Conservation (phyloP, 2,329 filamentous ascomycete genomes). For the Drechslerella coelobrocha region DNA sequence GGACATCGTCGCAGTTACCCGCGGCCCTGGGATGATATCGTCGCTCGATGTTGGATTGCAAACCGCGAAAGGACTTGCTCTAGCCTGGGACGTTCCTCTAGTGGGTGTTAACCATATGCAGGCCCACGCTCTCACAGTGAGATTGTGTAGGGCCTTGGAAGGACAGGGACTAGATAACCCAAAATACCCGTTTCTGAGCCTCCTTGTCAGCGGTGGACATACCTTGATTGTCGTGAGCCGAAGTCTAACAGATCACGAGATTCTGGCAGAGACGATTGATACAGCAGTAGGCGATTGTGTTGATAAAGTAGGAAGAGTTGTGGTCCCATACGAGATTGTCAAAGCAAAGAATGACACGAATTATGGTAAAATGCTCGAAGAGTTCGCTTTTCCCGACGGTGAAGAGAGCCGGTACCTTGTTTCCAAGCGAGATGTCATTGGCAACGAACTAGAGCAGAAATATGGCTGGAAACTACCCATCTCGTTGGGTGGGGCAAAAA, state of each 20-base stretch:
- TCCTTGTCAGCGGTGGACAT: slow-evolving; percentile 91
- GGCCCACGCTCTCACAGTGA: slow-evolving; percentile 87
- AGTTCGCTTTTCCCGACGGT: slow-evolving; percentile 73
- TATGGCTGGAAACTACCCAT: slow-evolving; percentile 74
- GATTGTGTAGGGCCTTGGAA: slow-evolving; percentile 69
- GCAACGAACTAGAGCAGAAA: slow-evolving; percentile 56
- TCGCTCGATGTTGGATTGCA: slow-evolving; percentile 80
- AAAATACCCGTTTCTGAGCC: slow-evolving; percentile 81
- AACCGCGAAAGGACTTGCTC: slow-evolving; percentile 83
- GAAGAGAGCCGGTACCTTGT: slow-evolving; percentile 11
- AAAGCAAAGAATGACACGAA: slow-evolving; percentile 65
- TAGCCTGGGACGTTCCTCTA: slow-evolving; percentile 82
- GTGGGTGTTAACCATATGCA: slow-evolving; percentile 97
- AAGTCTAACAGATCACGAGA: slow-evolving; percentile 71
- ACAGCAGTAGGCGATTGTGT: slow-evolving; percentile 88
- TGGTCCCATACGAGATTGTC: slow-evolving; percentile 71
- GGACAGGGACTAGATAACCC: slow-evolving; percentile 58
- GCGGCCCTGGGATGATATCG: slow-evolving; percentile 85
- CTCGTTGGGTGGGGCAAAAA: slow-evolving; percentile 66
- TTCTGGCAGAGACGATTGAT: slow-evolving; percentile 76
- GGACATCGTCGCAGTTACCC: slow-evolving; percentile 86
- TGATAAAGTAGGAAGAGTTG: slow-evolving; percentile 81
- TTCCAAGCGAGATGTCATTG: slow-evolving; percentile 27
- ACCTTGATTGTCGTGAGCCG: slow-evolving; percentile 81
- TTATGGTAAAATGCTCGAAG: slow-evolving; percentile 80